Evolutionary conservation across 2,329 filamentous ascomycete species (phyloP).

Genomic region (Metarhizium humberi): DNA sequence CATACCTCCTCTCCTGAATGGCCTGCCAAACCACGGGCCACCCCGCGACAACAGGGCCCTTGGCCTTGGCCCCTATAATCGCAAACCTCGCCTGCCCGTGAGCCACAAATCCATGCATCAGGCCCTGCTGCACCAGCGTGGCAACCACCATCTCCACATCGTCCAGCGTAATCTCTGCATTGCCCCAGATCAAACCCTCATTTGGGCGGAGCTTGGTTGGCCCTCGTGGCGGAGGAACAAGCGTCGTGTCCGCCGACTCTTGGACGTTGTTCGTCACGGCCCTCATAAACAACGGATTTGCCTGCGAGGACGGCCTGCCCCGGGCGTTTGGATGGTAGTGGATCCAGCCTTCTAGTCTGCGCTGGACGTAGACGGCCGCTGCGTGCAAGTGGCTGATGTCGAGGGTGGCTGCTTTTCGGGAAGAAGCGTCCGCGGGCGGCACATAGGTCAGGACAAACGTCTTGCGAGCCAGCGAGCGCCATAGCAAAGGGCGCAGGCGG

Average conservation of each 20-base stretch:
- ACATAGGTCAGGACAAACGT: slow-evolving; percentile 71
- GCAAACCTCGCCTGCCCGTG: slow-evolving; percentile 71
- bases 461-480: slow-evolving; percentile 71
- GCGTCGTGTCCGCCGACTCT: slow-evolving; percentile 27
- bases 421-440: slow-evolving; percentile 45
- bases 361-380: slow-evolving; percentile 57
- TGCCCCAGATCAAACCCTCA: slow-evolving; percentile 55
- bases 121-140: slow-evolving; percentile 67
- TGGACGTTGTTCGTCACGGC: slow-evolving; percentile 38
- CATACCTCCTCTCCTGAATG: slow-evolving; percentile 49
- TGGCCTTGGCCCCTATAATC: slow-evolving; percentile 66
- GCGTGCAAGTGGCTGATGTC: slow-evolving; percentile 60
- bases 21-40: slow-evolving; percentile 70
- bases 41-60: slow-evolving; percentile 56
- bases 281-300: slow-evolving; percentile 42
- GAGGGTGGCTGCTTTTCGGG: slow-evolving; percentile 62
- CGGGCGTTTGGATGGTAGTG: slow-evolving; percentile 24
- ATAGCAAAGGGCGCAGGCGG: slow-evolving; percentile 71
- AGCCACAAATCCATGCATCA: slow-evolving; percentile 77
- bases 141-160: slow-evolving; percentile 73
- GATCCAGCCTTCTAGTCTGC: slow-evolving; percentile 48
- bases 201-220: slow-evolving; percentile 41
- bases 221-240: slow-evolving; percentile 38
- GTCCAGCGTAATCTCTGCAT: slow-evolving; percentile 45
- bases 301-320: slow-evolving; percentile 29